Base-by-base conservation (phyloP, 768 basidiomycete species). In the Podaxis sp. region DNA sequence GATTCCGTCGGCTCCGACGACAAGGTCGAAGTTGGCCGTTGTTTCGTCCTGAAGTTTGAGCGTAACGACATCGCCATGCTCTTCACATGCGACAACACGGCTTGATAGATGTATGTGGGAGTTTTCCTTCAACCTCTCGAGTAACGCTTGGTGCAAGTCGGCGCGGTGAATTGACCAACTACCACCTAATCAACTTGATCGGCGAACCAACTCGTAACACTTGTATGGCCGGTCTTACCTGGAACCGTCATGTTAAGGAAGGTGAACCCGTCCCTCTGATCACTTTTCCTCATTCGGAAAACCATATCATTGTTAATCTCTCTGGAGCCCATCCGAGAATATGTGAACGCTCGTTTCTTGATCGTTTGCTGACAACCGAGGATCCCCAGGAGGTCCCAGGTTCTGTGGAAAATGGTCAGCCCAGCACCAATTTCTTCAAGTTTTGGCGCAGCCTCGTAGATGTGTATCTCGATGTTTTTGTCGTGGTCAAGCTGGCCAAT, bases 1-100 rank as follows among this genome's bases (percentile, higher is more conserved):
- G n/a, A 78, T 60, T 11, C 76, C 76, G 55, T 78, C 76, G 5
- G 75, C 74, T 2, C 77, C 76, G 49, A 75, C 75, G 48, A 87
- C 74, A 6, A 87, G 53, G 66, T 87, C 84, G 64, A 82, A 86
- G 6, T 71, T 70, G 3, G 82, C 77, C 2, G 70, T 75, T 1
- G 76, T 72, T 11, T 82, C 83, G 56, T 87, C 80, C 11, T 73
- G 59, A 66, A 87, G 86, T 73, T 62, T 6, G 33, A 77, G 62
- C 73, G 73, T 30, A 33, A 71, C 50, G 15, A 65, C 64, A 10
- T 55, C 49, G 33, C 56, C 53, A n/a, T 63, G 40, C 56, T 78
- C 76, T 3, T 57, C 66, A 64, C 82, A 85, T 0, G 76, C 75
- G 15, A 71, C 66, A 2, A 86, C 74, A 20, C 78, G 80, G 65